Percentiles rank a stretch among this genome's conserved stretches.
phyloP scores from a whole-genome alignment of 164 flowering plant genomes.

The Liriodendron chinense region DNA sequence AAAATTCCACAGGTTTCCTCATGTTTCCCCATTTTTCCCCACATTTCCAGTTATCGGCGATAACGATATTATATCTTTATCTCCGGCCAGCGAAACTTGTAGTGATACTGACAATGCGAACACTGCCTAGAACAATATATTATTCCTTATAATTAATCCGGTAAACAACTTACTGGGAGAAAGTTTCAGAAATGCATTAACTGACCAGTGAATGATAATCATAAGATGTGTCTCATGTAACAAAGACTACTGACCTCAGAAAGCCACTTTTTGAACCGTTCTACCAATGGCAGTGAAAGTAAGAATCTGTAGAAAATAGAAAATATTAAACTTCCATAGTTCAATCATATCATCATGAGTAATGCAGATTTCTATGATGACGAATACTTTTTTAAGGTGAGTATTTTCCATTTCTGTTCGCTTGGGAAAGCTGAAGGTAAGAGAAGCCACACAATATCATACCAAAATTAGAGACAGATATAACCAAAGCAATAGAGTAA shows the following conservation, averaged over 20 bases:
- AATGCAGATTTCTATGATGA: too few relatives aligned
- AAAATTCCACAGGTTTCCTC: too few relatives aligned
- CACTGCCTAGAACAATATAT: too few relatives aligned
- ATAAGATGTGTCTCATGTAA: not conserved
- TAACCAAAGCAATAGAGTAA: not conserved
- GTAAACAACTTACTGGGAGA: too few relatives aligned
- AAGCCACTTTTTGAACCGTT: conserved; percentile 48
- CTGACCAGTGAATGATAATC: not conserved
- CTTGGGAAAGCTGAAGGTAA: not conserved
- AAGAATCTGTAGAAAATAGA: conserved; percentile 38
- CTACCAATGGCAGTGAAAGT: conserved; percentile 61
- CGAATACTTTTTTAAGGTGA: not conserved
- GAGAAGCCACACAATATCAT: not conserved
- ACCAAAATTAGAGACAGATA: not conserved
- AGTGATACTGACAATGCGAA: too few relatives aligned
- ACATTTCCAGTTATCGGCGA: too few relatives aligned
- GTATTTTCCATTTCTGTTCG: not conserved
- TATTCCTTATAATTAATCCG: too few relatives aligned
- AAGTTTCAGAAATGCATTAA: not conserved
- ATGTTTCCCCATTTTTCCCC: too few relatives aligned
- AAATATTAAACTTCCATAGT: not conserved
- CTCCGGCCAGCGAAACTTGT: too few relatives aligned
- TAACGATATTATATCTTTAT: too few relatives aligned
- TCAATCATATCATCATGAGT: not conserved
- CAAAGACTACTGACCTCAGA: conserved; percentile 50